Conservation (phyloP, 495 filamentous ascomycete genomes). For the Talaromyces adpressus region DNA sequence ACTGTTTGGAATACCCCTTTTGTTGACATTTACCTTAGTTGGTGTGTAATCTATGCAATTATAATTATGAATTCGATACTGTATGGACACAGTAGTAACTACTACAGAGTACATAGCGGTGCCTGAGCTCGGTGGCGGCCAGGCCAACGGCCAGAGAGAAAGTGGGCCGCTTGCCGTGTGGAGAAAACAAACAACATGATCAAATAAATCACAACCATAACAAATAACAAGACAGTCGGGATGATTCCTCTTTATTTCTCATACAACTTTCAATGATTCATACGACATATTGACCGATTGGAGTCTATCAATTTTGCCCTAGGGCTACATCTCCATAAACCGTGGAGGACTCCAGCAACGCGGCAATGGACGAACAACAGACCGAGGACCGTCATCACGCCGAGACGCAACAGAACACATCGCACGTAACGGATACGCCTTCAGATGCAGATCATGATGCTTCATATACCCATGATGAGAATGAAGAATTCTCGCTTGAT, state of each 20-base stretch:
- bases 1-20: conserved; percentile 6
- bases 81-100: too few relatives aligned
- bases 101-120: too few relatives aligned
- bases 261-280: neutral
- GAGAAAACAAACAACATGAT: conserved; percentile 9
- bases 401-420: neutral
- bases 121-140: neutral
- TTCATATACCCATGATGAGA: conserved; percentile 11
- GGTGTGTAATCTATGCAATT: neutral
- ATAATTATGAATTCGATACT: too few relatives aligned
- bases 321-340: neutral
- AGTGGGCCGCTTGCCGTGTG: conserved; percentile 8
- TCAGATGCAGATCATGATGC: neutral
- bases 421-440: neutral
- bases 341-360: neutral
- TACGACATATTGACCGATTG: neutral
- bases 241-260: neutral
- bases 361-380: neutral
- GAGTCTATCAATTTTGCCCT: neutral
- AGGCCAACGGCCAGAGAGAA: neutral
- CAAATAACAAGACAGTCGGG: neutral
- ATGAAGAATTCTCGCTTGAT: conserved; percentile 19
- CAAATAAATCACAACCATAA: neutral
- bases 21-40: neutral
- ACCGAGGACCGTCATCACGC: conserved; percentile 10